These are phyloP conservation scores for Chlamydomonas urium DNA, from an alignment of 139 green algal species.

Conservation along the genomic window DNA sequence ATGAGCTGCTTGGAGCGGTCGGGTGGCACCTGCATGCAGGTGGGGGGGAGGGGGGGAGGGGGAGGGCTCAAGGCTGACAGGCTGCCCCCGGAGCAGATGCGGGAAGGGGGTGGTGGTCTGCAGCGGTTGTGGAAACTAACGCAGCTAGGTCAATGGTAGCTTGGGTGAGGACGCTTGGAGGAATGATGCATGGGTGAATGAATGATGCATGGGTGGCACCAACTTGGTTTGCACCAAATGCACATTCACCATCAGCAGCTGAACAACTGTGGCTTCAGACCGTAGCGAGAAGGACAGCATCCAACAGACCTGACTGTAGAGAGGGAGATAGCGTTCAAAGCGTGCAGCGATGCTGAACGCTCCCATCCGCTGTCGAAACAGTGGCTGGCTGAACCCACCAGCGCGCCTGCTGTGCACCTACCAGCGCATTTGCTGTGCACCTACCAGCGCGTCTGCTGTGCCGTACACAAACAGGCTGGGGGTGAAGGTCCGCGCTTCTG, in stretches of 20 bases:
- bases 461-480: constrained; percentile 9
- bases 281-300: background rate
- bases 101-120: background rate
- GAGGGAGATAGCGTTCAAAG: background rate
- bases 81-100: background rate
- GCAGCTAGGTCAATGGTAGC: background rate
- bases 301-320: background rate
- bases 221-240: background rate
- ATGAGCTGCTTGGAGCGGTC: constrained; percentile 1
- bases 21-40: constrained; percentile 3
- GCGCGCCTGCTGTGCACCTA: background rate
- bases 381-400: background rate
- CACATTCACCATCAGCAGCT: background rate
- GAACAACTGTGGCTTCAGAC: background rate
- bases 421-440: background rate
- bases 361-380: background rate
- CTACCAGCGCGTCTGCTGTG: background rate
- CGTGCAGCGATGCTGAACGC: background rate
- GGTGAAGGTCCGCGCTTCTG: background rate
- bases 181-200: background rate
- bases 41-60: too few species aligned
- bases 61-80: background rate
- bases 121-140: background rate
- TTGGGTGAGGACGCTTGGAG: background rate
- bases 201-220: background rate